These are phyloP conservation scores for Oleoguttula mirabilis DNA, from an alignment of 495 filamentous ascomycete species.

Conservation along the genomic window DNA sequence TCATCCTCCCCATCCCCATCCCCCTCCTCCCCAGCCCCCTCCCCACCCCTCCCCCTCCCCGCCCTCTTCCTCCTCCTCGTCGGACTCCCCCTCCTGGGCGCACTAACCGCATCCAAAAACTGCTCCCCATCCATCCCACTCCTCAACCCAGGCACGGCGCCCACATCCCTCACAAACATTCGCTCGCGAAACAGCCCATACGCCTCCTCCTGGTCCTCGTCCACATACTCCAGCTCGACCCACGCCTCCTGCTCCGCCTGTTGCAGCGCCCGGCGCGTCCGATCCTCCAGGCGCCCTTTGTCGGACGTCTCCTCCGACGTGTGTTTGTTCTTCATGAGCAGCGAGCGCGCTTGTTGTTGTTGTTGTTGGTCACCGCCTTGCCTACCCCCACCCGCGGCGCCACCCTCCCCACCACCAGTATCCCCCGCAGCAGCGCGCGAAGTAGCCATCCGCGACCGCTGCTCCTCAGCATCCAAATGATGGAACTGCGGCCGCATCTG, in stretches of 20 bases:
- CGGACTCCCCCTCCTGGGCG: conserved; percentile 43
- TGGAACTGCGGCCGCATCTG: conserved; percentile 65
- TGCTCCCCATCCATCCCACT: conserved; percentile 43
- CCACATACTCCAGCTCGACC: conserved; percentile 51
- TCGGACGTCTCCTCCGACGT: conserved; percentile 39
- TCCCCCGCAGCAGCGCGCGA: background rate
- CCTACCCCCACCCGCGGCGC: conserved; percentile 15
- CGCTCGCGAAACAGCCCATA: conserved; percentile 48
- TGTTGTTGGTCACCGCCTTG: conserved; percentile 34
- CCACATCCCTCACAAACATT: conserved; percentile 45
- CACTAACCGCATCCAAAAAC: conserved; percentile 55
- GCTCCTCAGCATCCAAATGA: conserved; percentile 57
- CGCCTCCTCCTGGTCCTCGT: conserved; percentile 52
- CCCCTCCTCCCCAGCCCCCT: too few species aligned
- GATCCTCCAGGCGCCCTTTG: conserved; percentile 37
- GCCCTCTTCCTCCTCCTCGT: conserved; percentile 25
- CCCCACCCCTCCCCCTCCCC: too few species aligned
- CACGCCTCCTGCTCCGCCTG: conserved; percentile 57
- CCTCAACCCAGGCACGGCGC: conserved; percentile 38
- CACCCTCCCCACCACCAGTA: conserved; percentile 23
- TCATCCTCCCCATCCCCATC: too few species aligned
- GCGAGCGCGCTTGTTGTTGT: conserved; percentile 49
- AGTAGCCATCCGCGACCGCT: conserved; percentile 30
- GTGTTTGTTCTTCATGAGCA: conserved; percentile 58
- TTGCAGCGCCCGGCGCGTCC: conserved; percentile 32